These are phyloP conservation scores for Phialophora macrospora DNA, from an alignment of 2,329 filamentous ascomycete genomes.

Conservation along the genomic window DNA sequence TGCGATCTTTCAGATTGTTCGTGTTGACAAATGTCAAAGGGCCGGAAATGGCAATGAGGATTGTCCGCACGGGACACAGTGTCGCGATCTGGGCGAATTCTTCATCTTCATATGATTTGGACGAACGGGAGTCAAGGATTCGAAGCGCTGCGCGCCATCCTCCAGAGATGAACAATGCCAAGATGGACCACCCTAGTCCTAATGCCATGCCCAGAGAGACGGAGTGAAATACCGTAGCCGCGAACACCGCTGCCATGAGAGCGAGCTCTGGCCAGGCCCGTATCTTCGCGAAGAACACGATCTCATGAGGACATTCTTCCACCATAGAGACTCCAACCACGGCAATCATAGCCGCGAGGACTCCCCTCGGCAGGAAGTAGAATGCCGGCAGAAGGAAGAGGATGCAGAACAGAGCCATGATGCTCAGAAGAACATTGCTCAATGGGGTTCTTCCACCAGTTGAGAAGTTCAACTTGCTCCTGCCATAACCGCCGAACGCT, in stretches of 20 bases:
- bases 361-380: slow-evolving; percentile 17
- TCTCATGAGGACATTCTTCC: slow-evolving; percentile 20
- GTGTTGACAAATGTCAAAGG: slow-evolving; percentile 5
- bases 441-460: slow-evolving; percentile 17
- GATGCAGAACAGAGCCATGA: slow-evolving; percentile 9
- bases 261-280: slow-evolving; percentile 12
- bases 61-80: slow-evolving; percentile 11
- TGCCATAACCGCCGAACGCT: slow-evolving; percentile 13
- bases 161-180: not conserved
- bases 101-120: not conserved
- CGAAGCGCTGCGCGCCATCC: not conserved
- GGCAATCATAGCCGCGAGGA: slow-evolving; percentile 19
- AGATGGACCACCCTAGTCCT: slow-evolving; percentile 10
- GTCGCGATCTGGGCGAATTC: slow-evolving; percentile 12
- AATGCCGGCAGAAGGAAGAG: slow-evolving; percentile 13
- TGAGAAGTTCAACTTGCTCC: slow-evolving; percentile 19
- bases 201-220: slow-evolving; percentile 15
- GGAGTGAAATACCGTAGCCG: slow-evolving; percentile 9
- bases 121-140: slow-evolving; percentile 3
- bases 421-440: slow-evolving; percentile 18
- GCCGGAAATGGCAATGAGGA: slow-evolving; percentile 3
- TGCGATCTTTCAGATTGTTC: slow-evolving; percentile 6
- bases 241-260: slow-evolving; percentile 16
- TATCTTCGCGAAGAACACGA: slow-evolving; percentile 11
- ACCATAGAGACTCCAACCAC: slow-evolving; percentile 17